Percentiles rank a stretch among this genome's conserved stretches.
Conservation (phyloP, 176 grass and related monocot species). For the Typha latifolia region DNA sequence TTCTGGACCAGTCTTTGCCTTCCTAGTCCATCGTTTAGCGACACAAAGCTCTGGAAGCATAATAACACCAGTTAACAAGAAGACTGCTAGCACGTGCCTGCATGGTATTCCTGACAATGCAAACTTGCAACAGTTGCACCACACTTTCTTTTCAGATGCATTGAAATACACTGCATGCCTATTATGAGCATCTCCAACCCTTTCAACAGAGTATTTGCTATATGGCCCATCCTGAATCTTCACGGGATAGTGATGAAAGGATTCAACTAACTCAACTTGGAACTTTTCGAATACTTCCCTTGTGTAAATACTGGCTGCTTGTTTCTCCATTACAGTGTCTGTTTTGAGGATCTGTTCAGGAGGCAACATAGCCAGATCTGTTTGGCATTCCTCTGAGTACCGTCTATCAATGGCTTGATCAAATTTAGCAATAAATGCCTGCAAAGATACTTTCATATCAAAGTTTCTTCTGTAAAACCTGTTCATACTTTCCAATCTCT, state of each 20-base stretch:
- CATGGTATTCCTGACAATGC: constrained; percentile 66
- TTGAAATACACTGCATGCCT: constrained; percentile 54
- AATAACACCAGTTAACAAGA: constrained; percentile 42
- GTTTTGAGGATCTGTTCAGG: constrained; percentile 62
- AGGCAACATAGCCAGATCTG: constrained; percentile 38
- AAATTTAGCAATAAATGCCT: constrained; percentile 52
- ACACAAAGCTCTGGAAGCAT: constrained; percentile 63
- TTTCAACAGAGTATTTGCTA: constrained; percentile 65
- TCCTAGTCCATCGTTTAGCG: constrained; percentile 70
- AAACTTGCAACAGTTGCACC: constrained; percentile 73
- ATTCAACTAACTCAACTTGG: constrained; percentile 67
- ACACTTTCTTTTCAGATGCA: constrained; percentile 60
- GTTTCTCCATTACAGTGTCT: constrained; percentile 63
- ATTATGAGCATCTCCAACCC: constrained; percentile 31
- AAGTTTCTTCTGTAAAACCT: constrained; percentile 60
- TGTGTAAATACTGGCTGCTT: constrained; percentile 66
- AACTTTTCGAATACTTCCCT: constrained; percentile 59
- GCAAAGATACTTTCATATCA: constrained; percentile 36
- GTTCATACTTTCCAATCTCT: constrained; percentile 44
- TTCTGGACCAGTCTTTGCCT: constrained; percentile 51
- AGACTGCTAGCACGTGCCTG: constrained; percentile 70
- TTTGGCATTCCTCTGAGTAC: constrained; percentile 49
- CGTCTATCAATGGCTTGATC: constrained; percentile 52
- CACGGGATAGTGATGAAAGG: constrained; percentile 49
- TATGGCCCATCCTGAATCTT: constrained; percentile 73